These are phyloP conservation scores for Apostasia ramifera DNA, from an alignment of 106 monocot genomes.

Conservation along the genomic window DNA sequence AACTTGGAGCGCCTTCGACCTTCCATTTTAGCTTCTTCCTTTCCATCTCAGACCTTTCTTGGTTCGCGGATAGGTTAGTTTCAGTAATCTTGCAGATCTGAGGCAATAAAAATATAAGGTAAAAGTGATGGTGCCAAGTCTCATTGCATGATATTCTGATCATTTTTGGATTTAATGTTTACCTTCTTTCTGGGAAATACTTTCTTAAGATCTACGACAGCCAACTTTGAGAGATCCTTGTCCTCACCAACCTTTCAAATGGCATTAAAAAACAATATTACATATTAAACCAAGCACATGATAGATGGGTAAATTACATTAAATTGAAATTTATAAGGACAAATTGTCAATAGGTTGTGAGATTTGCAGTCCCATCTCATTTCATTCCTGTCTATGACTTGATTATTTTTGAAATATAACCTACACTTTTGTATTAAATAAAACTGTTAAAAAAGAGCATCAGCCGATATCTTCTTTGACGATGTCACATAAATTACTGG, in stretches of 20 bases:
- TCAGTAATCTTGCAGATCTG: slow-evolving; percentile 76
- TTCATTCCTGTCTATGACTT: too few species aligned
- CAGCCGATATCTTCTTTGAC: too few species aligned
- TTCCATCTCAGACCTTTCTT: slow-evolving; percentile 79
- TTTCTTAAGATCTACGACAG: slow-evolving; percentile 68
- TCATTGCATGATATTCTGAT: not conserved
- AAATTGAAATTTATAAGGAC: too few species aligned
- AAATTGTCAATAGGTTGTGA: too few species aligned
- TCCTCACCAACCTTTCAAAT: slow-evolving; percentile 65
- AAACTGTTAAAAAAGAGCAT: too few species aligned
- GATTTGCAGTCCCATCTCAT: too few species aligned
- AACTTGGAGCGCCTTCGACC: slow-evolving; percentile 28
- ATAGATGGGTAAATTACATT: too few species aligned
- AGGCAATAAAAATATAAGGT: not conserved
- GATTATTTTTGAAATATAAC: too few species aligned
- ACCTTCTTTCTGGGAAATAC: slow-evolving; percentile 84
- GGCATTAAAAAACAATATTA: not conserved
- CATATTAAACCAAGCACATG: not conserved
- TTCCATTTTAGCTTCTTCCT: slow-evolving; percentile 78
- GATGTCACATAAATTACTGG: too few species aligned
- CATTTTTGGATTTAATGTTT: not conserved
- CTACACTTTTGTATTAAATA: too few species aligned
- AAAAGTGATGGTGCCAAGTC: not conserved
- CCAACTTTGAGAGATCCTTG: slow-evolving; percentile 66
- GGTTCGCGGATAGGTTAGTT: slow-evolving; percentile 77